Conservation (phyloP, 208 protist genomes). For the Crithidia bombi region DNA sequence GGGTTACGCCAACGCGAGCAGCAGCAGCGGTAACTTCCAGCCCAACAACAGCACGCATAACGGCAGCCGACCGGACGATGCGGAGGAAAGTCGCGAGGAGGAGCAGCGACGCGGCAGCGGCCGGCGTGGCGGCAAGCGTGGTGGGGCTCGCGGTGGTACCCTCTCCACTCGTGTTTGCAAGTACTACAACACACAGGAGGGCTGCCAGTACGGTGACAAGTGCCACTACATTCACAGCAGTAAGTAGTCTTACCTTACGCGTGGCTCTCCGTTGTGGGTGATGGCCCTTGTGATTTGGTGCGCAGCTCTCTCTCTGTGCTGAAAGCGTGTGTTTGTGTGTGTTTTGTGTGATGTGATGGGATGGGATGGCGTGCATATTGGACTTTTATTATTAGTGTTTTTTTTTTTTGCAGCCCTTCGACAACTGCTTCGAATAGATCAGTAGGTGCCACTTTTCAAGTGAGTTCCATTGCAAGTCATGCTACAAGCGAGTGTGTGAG, state of each 20-base stretch:
- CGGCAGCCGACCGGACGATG: constrained; percentile 27
- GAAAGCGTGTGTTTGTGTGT: background rate
- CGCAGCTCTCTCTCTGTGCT: too few species aligned
- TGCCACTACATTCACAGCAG: constrained; percentile 44
- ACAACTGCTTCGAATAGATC: too few species aligned
- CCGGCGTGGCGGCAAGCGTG: constrained; percentile 29
- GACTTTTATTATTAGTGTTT: too few species aligned
- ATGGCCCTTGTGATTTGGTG: background rate
- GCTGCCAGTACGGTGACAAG: constrained; percentile 50
- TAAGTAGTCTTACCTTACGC: constrained; percentile 19
- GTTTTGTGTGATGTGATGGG: background rate
- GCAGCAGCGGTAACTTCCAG: constrained; percentile 20
- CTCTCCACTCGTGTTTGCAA: constrained; percentile 32
- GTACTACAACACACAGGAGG: constrained; percentile 41
- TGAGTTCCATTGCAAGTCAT: too few species aligned
- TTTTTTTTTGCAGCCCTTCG: too few species aligned
- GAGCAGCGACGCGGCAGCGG: constrained; percentile 37
- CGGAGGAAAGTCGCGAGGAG: constrained; percentile 34
- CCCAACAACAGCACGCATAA: constrained; percentile 20
- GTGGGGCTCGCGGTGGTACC: constrained; percentile 21
- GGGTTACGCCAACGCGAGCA: constrained; percentile 16
- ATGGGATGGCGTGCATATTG: too few species aligned
- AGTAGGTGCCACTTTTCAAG: too few species aligned
- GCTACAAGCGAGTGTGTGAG: too few species aligned
- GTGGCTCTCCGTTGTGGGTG: background rate